A percentile compares a stretch with the other conserved stretches of the same genome.
Evolutionary conservation across 1,284 basidiomycete genomes (phyloP).

Genomic region (Cryptococcus amylolentus): DNA sequence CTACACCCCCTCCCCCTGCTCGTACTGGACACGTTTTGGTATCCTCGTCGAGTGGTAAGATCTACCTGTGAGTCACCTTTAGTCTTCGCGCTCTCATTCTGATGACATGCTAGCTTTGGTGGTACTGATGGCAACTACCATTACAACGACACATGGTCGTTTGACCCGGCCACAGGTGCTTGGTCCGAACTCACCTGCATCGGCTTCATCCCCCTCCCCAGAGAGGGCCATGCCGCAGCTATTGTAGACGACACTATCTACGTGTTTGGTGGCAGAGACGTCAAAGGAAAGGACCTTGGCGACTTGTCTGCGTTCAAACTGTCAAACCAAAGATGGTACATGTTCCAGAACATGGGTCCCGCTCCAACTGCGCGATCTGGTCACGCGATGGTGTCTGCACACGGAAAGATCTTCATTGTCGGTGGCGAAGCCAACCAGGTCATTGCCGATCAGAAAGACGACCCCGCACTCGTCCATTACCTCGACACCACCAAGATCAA

Average conservation of each 20-base stretch:
- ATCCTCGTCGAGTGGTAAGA: constrained; percentile 77
- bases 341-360: constrained; percentile 99
- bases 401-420: constrained; percentile 83
- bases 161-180: constrained; percentile 72
- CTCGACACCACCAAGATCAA: constrained; percentile 94
- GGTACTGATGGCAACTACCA: constrained; percentile 98
- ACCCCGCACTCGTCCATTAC: constrained; percentile 78
- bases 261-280: constrained; percentile 93
- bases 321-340: constrained; percentile 81
- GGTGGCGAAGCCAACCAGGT: constrained; percentile 75
- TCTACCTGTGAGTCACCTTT: constrained; percentile 66
- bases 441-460: constrained; percentile 58
- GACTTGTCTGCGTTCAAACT: constrained; percentile 97
- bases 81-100: background rate
- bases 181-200: constrained; percentile 97
- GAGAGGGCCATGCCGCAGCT: constrained; percentile 95
- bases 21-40: constrained; percentile 86
- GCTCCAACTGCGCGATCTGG: constrained; percentile 86
- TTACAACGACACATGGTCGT: constrained; percentile 99
- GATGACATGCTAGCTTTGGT: constrained; percentile 69
- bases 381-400: constrained; percentile 89
- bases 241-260: constrained; percentile 98
- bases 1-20: constrained; percentile 68
- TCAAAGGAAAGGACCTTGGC: constrained; percentile 92
- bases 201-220: constrained; percentile 91